phyloP scores from a whole-genome alignment of 441 rosid genomes.

The Sinapis alba region DNA sequence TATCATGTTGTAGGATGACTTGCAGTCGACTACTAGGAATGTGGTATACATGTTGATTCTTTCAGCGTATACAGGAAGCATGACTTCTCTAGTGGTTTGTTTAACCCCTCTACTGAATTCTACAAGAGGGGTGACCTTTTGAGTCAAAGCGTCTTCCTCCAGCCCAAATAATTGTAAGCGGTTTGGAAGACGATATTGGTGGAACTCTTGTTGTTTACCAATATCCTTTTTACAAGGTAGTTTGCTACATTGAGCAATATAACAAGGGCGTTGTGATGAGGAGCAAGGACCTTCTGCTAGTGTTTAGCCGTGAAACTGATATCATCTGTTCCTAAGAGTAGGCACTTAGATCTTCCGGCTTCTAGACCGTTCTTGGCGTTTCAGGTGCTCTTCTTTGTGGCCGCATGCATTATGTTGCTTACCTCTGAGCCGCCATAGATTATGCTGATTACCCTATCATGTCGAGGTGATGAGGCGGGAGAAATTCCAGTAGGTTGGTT shows the following conservation, averaged over 20 bases:
- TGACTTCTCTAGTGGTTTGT: no score
- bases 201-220: not conserved
- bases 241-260: not conserved
- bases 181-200: not conserved
- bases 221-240: not conserved
- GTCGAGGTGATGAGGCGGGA: not conserved
- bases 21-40: no score
- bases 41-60: no score
- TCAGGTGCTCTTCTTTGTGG: not conserved
- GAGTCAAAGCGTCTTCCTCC: not conserved
- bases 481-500: not conserved
- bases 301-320: not conserved
- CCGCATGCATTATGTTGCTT: not conserved
- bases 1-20: no score
- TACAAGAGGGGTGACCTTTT: no score
- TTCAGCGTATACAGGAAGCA: no score
- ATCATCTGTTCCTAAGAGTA: not conserved
- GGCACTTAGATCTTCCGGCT: not conserved
- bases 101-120: no score
- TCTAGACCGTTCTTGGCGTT: not conserved
- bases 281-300: not conserved
- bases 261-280: not conserved
- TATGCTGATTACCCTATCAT: not conserved
- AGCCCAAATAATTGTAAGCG: not conserved
- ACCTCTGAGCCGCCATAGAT: not conserved